Conservation (phyloP, 768 basidiomycete genomes). For the Naganishia randhawae region DNA sequence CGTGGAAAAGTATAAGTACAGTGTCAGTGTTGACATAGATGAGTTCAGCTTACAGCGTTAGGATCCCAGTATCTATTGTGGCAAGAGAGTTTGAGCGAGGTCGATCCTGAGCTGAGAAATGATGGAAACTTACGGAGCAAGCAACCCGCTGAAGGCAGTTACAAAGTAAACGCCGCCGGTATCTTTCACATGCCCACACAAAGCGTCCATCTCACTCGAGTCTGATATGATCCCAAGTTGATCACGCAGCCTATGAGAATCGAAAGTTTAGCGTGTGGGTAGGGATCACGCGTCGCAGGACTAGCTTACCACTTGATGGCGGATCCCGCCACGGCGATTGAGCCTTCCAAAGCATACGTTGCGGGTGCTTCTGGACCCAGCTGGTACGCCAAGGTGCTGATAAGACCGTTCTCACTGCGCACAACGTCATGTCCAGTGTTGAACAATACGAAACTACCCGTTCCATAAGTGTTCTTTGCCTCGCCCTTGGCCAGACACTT, state of each 20-base stretch:
- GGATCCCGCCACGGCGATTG: conserved; percentile 90
- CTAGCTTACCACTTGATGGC: conserved; percentile 78
- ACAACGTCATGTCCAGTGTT: conserved; percentile 86
- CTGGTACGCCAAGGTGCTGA: conserved; percentile 90
- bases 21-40: background rate
- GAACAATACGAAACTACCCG: conserved; percentile 93
- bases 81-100: background rate
- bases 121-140: conserved; percentile 77
- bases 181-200: conserved; percentile 70
- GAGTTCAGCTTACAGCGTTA: conserved; percentile 59
- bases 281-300: background rate
- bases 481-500: conserved; percentile 87
- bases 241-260: conserved; percentile 69
- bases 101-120: background rate
- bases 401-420: conserved; percentile 74
- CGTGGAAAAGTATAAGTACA: background rate
- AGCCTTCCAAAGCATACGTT: conserved; percentile 90
- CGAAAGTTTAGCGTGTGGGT: background rate
- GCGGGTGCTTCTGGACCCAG: conserved; percentile 72
- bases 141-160: conserved; percentile 89
- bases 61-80: conserved; percentile 68
- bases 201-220: conserved; percentile 75
- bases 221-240: conserved; percentile 75
- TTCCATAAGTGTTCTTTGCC: conserved; percentile 97
- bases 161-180: conserved; percentile 94